A percentile compares a stretch with the other conserved stretches of the same genome.
phyloP scores from a whole-genome alignment of 176 grass and related monocot species.

The Poa pratensis region DNA sequence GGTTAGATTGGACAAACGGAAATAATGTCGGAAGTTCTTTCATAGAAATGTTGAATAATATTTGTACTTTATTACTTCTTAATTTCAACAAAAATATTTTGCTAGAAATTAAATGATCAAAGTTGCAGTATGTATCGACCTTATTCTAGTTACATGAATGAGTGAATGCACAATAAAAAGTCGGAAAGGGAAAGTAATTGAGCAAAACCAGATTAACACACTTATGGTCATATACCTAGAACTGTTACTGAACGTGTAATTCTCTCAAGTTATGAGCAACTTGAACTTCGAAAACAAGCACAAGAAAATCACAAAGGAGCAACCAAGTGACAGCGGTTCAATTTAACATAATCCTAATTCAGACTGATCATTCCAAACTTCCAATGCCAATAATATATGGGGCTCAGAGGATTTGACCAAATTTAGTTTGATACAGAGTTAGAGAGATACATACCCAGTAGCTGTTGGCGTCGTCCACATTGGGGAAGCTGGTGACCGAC shows the following conservation, averaged over 20 bases:
- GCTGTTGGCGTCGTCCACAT: conserved; percentile 81
- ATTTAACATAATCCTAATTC: not conserved
- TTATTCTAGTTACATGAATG: not conserved
- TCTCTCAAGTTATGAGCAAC: not conserved
- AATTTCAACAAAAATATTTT: too few species aligned
- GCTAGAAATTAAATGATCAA: too few species aligned
- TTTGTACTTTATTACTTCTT: not conserved
- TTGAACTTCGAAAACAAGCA: not conserved
- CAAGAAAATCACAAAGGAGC: not conserved
- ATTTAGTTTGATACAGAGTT: conserved; percentile 5
- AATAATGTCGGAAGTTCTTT: not conserved
- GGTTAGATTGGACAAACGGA: not conserved
- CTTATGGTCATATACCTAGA: not conserved
- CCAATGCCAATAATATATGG: not conserved
- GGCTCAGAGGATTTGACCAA: not conserved
- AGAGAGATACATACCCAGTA: conserved; percentile 65
- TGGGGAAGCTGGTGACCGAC: conserved; percentile 78
- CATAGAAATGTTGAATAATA: not conserved
- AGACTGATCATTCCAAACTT: not conserved
- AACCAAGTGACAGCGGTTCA: not conserved
- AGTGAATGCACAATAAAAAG: not conserved
- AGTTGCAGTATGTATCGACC: too few species aligned
- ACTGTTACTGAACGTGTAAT: not conserved
- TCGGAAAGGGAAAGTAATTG: not conserved
- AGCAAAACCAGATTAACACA: conserved; percentile 2